phyloP scores from a whole-genome alignment of 495 filamentous ascomycete species.

The Hypoxylon intermedium region DNA sequence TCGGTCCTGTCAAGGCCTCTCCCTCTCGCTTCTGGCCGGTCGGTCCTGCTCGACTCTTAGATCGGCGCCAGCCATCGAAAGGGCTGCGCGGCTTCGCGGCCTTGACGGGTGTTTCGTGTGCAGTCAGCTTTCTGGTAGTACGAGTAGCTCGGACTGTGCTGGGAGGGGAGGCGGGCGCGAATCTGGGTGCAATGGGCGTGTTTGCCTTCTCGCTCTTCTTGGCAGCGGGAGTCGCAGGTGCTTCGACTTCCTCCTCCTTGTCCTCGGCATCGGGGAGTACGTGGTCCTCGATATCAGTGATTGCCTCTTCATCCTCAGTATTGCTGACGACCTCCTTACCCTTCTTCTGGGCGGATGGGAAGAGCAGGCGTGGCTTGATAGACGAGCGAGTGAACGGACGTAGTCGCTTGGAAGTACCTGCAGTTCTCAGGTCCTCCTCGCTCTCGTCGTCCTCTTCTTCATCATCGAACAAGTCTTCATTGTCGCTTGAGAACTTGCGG shows the following conservation, averaged over 20 bases:
- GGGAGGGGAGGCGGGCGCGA: constrained; percentile 63
- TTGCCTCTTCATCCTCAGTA: constrained; percentile 63
- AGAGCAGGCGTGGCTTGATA: constrained; percentile 86
- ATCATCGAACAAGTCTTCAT: constrained; percentile 27
- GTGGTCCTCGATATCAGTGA: constrained; percentile 61
- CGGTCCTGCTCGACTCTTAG: constrained; percentile 55
- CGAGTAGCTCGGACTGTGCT: constrained; percentile 61
- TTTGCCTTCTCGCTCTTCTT: constrained; percentile 40
- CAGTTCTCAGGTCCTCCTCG: constrained; percentile 52
- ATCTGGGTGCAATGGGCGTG: constrained; percentile 60
- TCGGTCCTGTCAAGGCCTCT: constrained; percentile 43
- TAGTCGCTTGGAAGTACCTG: constrained; percentile 55
- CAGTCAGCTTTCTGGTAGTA: constrained; percentile 43
- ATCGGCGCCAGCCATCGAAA: constrained; percentile 70
- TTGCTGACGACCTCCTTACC: constrained; percentile 55
- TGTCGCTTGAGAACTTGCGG: constrained; percentile 62
- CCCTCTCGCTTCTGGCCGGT: constrained; percentile 55
- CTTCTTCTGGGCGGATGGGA: constrained; percentile 63
- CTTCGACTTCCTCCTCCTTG: constrained; percentile 61
- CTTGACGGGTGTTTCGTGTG: constrained; percentile 40
- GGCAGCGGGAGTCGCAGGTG: constrained; percentile 47
- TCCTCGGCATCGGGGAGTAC: constrained; percentile 53
- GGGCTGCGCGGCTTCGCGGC: constrained; percentile 60
- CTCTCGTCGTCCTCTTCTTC: constrained; percentile 46
- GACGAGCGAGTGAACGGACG: constrained; percentile 72